Conservation (phyloP, 805 yeast genomes). For the Monosporozyma siamensis region DNA sequence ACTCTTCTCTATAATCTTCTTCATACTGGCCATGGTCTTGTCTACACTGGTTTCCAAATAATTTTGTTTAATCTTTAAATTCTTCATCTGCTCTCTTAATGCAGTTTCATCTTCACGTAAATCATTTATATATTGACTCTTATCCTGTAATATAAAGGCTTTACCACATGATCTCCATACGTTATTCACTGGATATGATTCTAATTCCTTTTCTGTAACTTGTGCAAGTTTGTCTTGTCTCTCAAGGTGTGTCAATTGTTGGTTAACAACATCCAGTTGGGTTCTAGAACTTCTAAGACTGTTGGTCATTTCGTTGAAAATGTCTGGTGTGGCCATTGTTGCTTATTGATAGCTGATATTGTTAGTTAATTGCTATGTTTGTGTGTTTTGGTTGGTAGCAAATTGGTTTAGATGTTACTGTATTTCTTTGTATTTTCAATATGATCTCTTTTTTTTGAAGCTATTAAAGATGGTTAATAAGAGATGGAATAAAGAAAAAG, state of each 20-base stretch:
- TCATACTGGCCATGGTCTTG: constrained; percentile 58
- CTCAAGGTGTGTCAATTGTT: constrained; percentile 23
- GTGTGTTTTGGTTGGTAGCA: no score
- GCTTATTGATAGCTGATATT: no score
- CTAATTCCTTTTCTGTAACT: constrained; percentile 49
- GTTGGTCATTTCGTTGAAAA: constrained; percentile 19
- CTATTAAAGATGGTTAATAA: no score
- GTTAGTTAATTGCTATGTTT: not conserved
- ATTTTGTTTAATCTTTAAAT: constrained; percentile 55
- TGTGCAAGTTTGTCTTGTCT: constrained; percentile 39
- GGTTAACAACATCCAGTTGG: constrained; percentile 24
- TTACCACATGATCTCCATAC: constrained; percentile 88
- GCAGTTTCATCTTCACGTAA: constrained; percentile 44
- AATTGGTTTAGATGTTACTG: no score
- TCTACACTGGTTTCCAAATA: constrained; percentile 72
- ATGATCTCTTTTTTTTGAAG: no score
- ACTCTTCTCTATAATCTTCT: constrained; percentile 30
- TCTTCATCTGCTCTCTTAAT: constrained; percentile 49
- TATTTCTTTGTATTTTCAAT: no score
- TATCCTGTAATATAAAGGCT: constrained; percentile 42
- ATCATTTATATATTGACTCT: constrained; percentile 38
- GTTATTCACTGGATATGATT: constrained; percentile 36
- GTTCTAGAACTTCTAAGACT: constrained; percentile 22
- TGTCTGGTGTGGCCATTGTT: constrained; percentile 3
- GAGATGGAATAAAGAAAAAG: no score